These are phyloP conservation scores for Arthrobotrys iridis DNA, from an alignment of 2,329 filamentous ascomycete species.

Conservation along the genomic window DNA sequence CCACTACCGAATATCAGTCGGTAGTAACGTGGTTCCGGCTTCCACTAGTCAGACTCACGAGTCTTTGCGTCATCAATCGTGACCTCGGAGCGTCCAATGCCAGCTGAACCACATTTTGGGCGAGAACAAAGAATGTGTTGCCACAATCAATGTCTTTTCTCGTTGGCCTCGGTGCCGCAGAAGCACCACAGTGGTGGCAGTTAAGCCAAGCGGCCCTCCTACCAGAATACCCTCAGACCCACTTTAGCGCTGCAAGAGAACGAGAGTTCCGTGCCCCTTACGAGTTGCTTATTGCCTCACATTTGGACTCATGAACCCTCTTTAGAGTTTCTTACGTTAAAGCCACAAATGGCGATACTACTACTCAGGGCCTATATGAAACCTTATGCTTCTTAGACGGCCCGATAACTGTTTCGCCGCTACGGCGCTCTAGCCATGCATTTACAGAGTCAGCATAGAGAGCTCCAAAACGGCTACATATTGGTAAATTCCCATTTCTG, in stretches of 20 bases:
- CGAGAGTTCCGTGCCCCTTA: constrained; percentile 17
- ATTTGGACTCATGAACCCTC: constrained; percentile 40
- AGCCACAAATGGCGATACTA: constrained; percentile 42
- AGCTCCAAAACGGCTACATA: neutral
- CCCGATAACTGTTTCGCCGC: constrained; percentile 27
- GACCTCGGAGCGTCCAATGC: constrained; percentile 5
- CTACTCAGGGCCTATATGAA: constrained; percentile 20
- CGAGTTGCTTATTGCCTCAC: constrained; percentile 51
- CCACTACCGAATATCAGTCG: neutral
- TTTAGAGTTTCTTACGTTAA: constrained; percentile 44
- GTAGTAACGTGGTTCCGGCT: constrained; percentile 30
- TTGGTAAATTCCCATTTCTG: neutral
- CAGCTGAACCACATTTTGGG: constrained; percentile 41
- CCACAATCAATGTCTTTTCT: constrained; percentile 40
- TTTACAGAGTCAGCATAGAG: neutral
- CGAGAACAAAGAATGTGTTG: constrained; percentile 40
- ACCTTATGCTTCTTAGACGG: constrained; percentile 22
- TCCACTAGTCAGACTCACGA: constrained; percentile 27
- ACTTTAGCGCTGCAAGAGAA: constrained; percentile 19
- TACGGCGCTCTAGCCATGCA: constrained; percentile 6
- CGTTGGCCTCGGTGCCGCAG: constrained; percentile 26
- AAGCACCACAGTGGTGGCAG: neutral
- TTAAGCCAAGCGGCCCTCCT: constrained; percentile 25
- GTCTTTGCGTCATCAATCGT: constrained; percentile 41
- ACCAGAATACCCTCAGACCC: constrained; percentile 4